Evolutionary conservation across 2,329 filamentous ascomycete species (phyloP).

Genomic region (Penicillium crustosum): DNA sequence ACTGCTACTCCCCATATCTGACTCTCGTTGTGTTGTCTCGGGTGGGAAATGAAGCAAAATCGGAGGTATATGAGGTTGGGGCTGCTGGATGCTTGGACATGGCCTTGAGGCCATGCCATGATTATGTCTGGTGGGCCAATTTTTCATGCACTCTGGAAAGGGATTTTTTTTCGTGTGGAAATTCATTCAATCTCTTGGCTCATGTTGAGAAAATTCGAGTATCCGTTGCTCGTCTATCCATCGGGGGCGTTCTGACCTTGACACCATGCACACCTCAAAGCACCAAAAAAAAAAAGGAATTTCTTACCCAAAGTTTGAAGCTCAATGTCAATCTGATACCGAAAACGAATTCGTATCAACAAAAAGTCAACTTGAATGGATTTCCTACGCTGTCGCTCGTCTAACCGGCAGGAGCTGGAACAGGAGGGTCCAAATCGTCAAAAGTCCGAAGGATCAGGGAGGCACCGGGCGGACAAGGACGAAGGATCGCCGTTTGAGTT

Average conservation of each 20-base stretch:
- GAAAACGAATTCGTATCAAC: conserved; percentile 15
- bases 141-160: not conserved
- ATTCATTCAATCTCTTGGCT: not conserved
- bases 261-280: conserved; percentile 13
- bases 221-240: not conserved
- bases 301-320: conserved; percentile 17
- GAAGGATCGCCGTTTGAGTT: conserved; percentile 39
- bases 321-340: conserved; percentile 20
- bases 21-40: not conserved
- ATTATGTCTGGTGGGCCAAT: not conserved
- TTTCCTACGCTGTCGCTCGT: conserved; percentile 37
- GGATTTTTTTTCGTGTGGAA: not conserved
- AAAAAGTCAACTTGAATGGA: conserved; percentile 1
- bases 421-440: conserved; percentile 35
- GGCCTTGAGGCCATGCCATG: not conserved
- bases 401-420: conserved; percentile 42
- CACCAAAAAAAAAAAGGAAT: conserved; percentile 1
- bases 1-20: not conserved
- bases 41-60: not conserved
- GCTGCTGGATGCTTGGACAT: not conserved
- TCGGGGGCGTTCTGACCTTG: conserved; percentile 8
- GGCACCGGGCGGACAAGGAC: conserved; percentile 32
- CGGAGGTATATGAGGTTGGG: not conserved
- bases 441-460: conserved; percentile 30
- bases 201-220: not conserved